A percentile compares a stretch with the other conserved stretches of the same genome.
phyloP scores from a whole-genome alignment of 2,329 filamentous ascomycete species.

The Calonectria honghensis region DNA sequence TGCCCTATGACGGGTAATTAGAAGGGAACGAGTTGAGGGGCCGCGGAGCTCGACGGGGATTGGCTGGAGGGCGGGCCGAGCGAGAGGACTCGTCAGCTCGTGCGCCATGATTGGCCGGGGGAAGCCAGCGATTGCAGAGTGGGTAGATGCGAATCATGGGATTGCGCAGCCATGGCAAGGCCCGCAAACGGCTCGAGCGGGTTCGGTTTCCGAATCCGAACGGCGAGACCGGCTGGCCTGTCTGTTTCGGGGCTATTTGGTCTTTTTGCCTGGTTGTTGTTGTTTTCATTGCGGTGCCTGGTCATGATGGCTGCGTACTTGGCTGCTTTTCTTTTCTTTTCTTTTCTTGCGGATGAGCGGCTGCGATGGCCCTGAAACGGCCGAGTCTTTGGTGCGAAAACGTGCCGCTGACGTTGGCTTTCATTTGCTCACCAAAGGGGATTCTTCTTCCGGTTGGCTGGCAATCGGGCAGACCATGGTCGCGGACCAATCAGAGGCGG shows the following conservation, averaged over 20 bases:
- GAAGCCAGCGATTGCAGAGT: slow-evolving; percentile 7
- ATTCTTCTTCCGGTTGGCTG: slow-evolving; percentile 11
- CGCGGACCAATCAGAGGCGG: background rate
- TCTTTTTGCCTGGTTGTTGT: background rate
- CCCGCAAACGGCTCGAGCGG: slow-evolving; percentile 16
- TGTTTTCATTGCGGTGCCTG: background rate
- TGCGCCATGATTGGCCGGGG: slow-evolving; percentile 55
- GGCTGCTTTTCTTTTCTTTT: background rate
- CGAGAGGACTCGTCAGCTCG: slow-evolving; percentile 60
- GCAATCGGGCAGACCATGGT: background rate
- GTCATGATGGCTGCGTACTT: background rate
- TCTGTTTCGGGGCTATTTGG: background rate
- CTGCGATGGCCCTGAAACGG: background rate
- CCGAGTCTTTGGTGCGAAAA: background rate
- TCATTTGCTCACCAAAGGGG: background rate
- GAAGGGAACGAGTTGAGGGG: slow-evolving; percentile 23
- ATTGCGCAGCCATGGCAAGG: slow-evolving; percentile 46
- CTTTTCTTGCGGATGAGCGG: background rate
- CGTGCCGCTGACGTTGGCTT: background rate
- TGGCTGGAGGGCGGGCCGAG: slow-evolving; percentile 42
- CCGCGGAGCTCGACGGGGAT: slow-evolving; percentile 18
- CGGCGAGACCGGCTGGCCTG: background rate
- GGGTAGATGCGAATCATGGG: slow-evolving; percentile 43
- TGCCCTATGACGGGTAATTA: slow-evolving; percentile 19
- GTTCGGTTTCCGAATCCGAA: slow-evolving; percentile 18